Evolutionary conservation across 1,284 basidiomycete species (phyloP), one percentile per base, ranked within the genome.

Genomic region (Boletellus dicymbophilus): DNA sequence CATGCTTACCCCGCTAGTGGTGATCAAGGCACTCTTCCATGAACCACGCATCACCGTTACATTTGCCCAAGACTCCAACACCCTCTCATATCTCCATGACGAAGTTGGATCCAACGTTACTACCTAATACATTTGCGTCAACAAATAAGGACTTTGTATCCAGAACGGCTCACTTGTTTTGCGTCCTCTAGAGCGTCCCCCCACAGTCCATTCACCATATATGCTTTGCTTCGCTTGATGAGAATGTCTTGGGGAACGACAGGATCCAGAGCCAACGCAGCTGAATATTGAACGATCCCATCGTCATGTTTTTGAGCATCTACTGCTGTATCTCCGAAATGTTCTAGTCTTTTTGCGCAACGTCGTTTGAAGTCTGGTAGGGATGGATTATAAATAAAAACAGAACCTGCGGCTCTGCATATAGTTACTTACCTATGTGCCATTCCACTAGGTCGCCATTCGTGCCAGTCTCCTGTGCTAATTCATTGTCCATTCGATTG

Each of bases 121-220:
- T n/a, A n/a, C n/a, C n/a, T n/a, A n/a, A n/a, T n/a, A n/a, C n/a
- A n/a, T n/a, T n/a, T n/a, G n/a, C n/a, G n/a, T n/a, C n/a, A n/a
- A n/a, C n/a, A n/a, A n/a, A n/a, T n/a, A n/a, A n/a, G n/a, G n/a
- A n/a, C n/a, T n/a, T n/a, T n/a, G n/a, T n/a, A n/a, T n/a, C n/a
- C n/a, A n/a, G n/a, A n/a, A n/a, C n/a, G n/a, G n/a, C n/a, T n/a
- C 41, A 55, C 53, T 51, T 55, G 51, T 4, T 54, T 16, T 1
- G 41, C 44, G 5, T 54, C 51, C n/a, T 40, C 37, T 18, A 57
- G 9, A 21, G 51, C 44, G 3, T 37, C 18, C 3, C 44, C 34
- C 55, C 41, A 48, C 10, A 16, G 15, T 15, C 10, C 18, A 8
- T 21, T 15, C 11, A 28, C 37, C 18, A 28, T 15, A 20, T 33